phyloP scores from a whole-genome alignment of 805 yeast genomes.

The Metschnikowia henanensis region DNA sequence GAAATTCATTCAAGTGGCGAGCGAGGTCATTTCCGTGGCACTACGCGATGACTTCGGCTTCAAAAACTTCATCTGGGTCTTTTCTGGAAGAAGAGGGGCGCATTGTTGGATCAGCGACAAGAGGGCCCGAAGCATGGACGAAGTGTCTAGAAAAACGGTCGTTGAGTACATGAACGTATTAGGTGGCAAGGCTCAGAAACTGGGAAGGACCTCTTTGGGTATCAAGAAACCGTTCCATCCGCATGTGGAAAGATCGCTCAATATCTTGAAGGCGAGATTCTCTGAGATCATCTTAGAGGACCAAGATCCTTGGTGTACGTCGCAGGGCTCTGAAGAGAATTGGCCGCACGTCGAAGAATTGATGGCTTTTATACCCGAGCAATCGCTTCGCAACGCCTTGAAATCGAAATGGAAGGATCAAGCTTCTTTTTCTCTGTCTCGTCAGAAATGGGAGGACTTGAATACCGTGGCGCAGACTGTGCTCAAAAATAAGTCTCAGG shows the following conservation, averaged over 20 bases:
- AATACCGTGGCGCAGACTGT: conserved; percentile 49
- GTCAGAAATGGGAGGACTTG: conserved; percentile 81
- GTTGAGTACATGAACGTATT: conserved; percentile 83
- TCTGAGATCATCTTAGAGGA: conserved; percentile 65
- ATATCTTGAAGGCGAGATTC: conserved; percentile 63
- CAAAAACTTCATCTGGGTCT: conserved; percentile 86
- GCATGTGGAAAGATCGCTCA: conserved; percentile 72
- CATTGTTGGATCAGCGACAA: conserved; percentile 97
- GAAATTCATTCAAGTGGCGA: conserved; percentile 86
- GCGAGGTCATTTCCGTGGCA: conserved; percentile 68
- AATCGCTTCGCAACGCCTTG: conserved; percentile 51
- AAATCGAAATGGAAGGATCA: conserved; percentile 55
- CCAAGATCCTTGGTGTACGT: conserved; percentile 80
- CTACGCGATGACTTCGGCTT: conserved; percentile 89
- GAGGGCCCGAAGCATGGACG: conserved; percentile 74
- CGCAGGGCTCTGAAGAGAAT: conserved; percentile 39
- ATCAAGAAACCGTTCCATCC: conserved; percentile 88
- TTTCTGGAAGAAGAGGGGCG: conserved; percentile 98
- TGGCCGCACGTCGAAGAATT: conserved; percentile 52
- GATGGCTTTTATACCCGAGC: conserved; percentile 63
- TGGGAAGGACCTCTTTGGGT: conserved; percentile 50
- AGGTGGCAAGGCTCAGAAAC: conserved; percentile 38
- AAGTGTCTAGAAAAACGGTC: conserved; percentile 70
- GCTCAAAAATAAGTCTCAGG: conserved; percentile 46
- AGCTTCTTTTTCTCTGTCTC: conserved; percentile 36